Evolutionary conservation across 768 basidiomycete species (phyloP).

Genomic region (Termitomyces sp.): DNA sequence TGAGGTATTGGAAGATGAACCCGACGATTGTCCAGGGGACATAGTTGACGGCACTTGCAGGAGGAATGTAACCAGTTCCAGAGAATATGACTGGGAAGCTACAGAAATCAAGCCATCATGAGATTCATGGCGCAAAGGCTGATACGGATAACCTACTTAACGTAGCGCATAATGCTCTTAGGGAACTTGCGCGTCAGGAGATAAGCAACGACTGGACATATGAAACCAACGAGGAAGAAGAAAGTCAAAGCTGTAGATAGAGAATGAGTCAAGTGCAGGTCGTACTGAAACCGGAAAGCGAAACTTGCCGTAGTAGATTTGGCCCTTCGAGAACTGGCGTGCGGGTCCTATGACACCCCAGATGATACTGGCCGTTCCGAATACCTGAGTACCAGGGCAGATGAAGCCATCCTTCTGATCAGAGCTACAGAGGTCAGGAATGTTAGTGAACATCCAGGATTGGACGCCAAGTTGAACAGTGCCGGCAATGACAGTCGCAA

Average conservation of each 20-base stretch:
- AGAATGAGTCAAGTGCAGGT: slow-evolving; percentile 10
- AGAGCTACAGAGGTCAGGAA: slow-evolving; percentile 51
- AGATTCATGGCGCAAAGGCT: not conserved
- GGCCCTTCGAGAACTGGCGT: slow-evolving; percentile 63
- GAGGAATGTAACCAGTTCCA: slow-evolving; percentile 57
- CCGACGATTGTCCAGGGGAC: slow-evolving; percentile 63
- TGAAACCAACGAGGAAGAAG: slow-evolving; percentile 75
- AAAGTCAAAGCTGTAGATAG: slow-evolving; percentile 40
- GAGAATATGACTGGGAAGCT: slow-evolving; percentile 56
- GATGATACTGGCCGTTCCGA: slow-evolving; percentile 75
- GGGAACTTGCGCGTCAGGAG: slow-evolving; percentile 55
- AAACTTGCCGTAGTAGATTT: slow-evolving; percentile 44
- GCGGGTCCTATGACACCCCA: slow-evolving; percentile 81
- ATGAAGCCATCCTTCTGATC: slow-evolving; percentile 59
- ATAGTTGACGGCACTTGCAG: slow-evolving; percentile 63
- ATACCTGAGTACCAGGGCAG: slow-evolving; percentile 66
- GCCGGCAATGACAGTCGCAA: slow-evolving; percentile 63
- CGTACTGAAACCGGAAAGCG: not conserved
- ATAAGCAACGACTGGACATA: slow-evolving; percentile 54
- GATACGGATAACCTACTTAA: slow-evolving; percentile 44
- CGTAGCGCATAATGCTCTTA: slow-evolving; percentile 50
- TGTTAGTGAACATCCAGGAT: slow-evolving; percentile 71
- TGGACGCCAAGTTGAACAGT: slow-evolving; percentile 76
- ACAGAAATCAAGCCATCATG: not conserved
- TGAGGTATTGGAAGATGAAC: slow-evolving; percentile 59